Evolutionary conservation across 2,329 filamentous ascomycete species (phyloP).

Genomic region (Alternaria ethzedia): DNA sequence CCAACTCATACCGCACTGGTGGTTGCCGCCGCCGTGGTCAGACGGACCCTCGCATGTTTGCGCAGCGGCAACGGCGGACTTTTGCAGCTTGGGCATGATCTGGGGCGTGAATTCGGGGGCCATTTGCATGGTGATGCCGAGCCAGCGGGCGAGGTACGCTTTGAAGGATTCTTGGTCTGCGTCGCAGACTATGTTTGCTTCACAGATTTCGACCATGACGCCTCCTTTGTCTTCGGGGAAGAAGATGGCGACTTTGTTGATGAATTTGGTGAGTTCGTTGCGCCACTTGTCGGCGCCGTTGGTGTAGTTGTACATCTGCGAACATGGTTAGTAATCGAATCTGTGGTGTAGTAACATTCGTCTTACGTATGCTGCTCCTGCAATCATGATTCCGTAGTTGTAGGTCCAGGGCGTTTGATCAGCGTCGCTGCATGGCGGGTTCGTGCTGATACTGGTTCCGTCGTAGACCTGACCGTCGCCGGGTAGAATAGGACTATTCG

Average conservation of each 20-base stretch:
- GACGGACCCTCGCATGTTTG: slow-evolving; percentile 58
- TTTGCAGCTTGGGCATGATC: slow-evolving; percentile 60
- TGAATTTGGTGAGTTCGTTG: slow-evolving; percentile 36
- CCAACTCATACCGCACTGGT: slow-evolving; percentile 54
- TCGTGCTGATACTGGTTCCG: slow-evolving; percentile 26
- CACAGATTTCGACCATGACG: slow-evolving; percentile 55
- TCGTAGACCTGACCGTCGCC: slow-evolving; percentile 39
- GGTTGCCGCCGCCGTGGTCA: slow-evolving; percentile 42
- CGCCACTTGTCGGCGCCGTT: slow-evolving; percentile 45
- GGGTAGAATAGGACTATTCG: slow-evolving; percentile 30
- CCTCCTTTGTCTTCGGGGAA: slow-evolving; percentile 43
- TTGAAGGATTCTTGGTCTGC: slow-evolving; percentile 54
- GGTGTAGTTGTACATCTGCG: slow-evolving; percentile 50
- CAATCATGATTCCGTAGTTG: slow-evolving; percentile 48
- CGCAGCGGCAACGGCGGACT: slow-evolving; percentile 62
- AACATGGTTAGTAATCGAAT: slow-evolving; percentile 3
- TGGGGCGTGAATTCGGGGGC: slow-evolving; percentile 61
- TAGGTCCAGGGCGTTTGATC: slow-evolving; percentile 46
- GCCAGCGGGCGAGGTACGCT: slow-evolving; percentile 56
- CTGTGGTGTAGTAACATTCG: too few relatives aligned
- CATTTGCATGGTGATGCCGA: slow-evolving; percentile 63
- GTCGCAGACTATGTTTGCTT: slow-evolving; percentile 50
- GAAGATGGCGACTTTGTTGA: slow-evolving; percentile 46
- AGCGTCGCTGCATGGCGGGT: slow-evolving; percentile 34
- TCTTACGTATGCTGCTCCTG: slow-evolving; percentile 41